These are phyloP conservation scores for Chaetomium cochliodes DNA, from an alignment of 495 filamentous ascomycete species.

Conservation along the genomic window DNA sequence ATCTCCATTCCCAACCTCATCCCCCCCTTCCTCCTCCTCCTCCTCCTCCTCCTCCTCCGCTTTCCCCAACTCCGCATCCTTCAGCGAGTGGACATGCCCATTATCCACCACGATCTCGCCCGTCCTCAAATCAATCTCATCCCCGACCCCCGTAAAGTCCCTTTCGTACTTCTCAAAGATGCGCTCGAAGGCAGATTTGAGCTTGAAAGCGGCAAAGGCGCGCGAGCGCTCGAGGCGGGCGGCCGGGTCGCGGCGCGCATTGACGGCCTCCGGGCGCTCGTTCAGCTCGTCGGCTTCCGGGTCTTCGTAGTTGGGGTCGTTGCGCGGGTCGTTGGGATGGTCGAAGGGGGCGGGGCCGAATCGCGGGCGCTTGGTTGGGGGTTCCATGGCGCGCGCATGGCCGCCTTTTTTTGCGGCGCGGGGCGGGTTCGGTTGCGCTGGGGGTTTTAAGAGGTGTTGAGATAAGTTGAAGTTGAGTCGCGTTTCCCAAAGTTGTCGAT, in stretches of 20 bases:
- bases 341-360: constrained; percentile 41
- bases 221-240: constrained; percentile 58
- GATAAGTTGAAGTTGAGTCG: not conserved
- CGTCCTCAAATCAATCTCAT: constrained; percentile 47
- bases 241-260: constrained; percentile 47
- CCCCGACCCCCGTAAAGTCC: constrained; percentile 73
- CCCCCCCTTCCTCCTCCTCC: constrained; percentile 41
- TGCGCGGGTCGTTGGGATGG: constrained; percentile 32
- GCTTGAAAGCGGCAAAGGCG: constrained; percentile 58
- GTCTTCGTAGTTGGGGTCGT: constrained; percentile 39
- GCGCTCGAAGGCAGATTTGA: constrained; percentile 77
- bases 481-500: not conserved
- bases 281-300: constrained; percentile 46
- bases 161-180: constrained; percentile 87
- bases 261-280: constrained; percentile 43
- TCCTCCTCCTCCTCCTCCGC: constrained; percentile 47
- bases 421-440: not conserved
- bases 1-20: not conserved
- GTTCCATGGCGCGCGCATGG: constrained; percentile 51
- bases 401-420: too few species aligned
- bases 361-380: constrained; percentile 57
- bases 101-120: constrained; percentile 82
- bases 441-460: not conserved
- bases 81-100: constrained; percentile 69
- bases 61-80: constrained; percentile 23